Percentiles rank a stretch among this genome's conserved stretches.
phyloP scores from a whole-genome alignment of 208 protist genomes.

The Trypanosoma congolense region DNA sequence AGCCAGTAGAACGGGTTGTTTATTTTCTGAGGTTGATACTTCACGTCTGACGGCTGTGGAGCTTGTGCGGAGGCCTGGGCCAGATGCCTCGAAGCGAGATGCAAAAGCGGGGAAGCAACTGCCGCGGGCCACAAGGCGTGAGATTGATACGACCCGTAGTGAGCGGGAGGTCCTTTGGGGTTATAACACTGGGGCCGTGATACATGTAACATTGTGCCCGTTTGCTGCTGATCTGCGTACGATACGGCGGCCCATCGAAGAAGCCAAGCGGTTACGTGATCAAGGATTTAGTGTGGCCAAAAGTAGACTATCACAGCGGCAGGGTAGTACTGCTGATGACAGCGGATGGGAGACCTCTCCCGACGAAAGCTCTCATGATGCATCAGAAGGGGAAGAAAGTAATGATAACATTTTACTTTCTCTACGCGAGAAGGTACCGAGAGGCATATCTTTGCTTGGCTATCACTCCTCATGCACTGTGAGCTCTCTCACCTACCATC shows the following conservation, averaged over 20 bases:
- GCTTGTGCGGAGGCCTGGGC: neutral
- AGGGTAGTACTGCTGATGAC: neutral
- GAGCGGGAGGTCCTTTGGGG: conserved; percentile 26
- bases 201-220: conserved; percentile 18
- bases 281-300: neutral
- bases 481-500: conserved; percentile 16
- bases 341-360: neutral
- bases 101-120: neutral
- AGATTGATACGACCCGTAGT: neutral
- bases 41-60: conserved; percentile 14
- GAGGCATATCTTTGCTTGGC: conserved; percentile 34
- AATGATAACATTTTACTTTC: neutral
- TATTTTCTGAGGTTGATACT: conserved; percentile 12
- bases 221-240: conserved; percentile 12
- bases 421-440: conserved; percentile 12
- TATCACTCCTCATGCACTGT: conserved; percentile 30
- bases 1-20: neutral
- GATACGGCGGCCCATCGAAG: neutral
- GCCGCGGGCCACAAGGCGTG: too few species aligned
- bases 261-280: neutral
- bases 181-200: conserved; percentile 30
- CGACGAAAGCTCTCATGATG: neutral
- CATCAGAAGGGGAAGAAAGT: conserved; percentile 1
- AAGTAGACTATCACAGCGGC: neutral
- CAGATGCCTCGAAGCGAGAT: neutral